phyloP scores from a whole-genome alignment of 768 basidiomycete species.

The Aureoboletus auriporus region DNA sequence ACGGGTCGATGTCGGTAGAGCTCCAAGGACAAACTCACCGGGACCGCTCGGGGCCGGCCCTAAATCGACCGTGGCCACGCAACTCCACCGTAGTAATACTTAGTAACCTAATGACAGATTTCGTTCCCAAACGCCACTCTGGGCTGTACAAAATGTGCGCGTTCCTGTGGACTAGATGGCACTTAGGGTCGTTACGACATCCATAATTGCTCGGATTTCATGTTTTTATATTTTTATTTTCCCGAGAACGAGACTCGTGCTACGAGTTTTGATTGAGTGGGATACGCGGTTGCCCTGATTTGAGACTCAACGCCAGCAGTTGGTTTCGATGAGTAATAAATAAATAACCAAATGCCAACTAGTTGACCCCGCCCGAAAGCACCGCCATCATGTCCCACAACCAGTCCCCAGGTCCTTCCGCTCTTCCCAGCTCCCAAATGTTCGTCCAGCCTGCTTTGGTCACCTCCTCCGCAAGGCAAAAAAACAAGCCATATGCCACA shows the following conservation, averaged over 20 bases:
- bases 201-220: not conserved
- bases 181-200: conserved; percentile 18
- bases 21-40: not conserved
- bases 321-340: conserved; percentile 26
- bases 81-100: conserved; percentile 1
- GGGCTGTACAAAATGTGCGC: not conserved
- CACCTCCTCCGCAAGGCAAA: conserved; percentile 40
- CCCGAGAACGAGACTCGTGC: too few relatives aligned
- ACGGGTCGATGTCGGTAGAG: not conserved
- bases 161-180: conserved; percentile 21
- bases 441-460: conserved; percentile 26
- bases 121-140: conserved; percentile 8
- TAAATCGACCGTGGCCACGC: conserved; percentile 20
- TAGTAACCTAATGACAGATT: not conserved
- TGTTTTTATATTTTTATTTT: too few relatives aligned
- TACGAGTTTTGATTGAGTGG: too few relatives aligned
- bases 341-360: conserved; percentile 20
- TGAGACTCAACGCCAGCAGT: conserved; percentile 28
- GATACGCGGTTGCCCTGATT: conserved; percentile 8
- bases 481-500: conserved; percentile 43
- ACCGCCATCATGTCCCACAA: conserved; percentile 64
- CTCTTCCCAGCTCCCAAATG: conserved; percentile 38
- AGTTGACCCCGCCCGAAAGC: conserved; percentile 28
- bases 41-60: conserved; percentile 19
- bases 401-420: conserved; percentile 50